Conservation (phyloP, 192 early-diverging fungal species). For the Coemansia sp. region DNA sequence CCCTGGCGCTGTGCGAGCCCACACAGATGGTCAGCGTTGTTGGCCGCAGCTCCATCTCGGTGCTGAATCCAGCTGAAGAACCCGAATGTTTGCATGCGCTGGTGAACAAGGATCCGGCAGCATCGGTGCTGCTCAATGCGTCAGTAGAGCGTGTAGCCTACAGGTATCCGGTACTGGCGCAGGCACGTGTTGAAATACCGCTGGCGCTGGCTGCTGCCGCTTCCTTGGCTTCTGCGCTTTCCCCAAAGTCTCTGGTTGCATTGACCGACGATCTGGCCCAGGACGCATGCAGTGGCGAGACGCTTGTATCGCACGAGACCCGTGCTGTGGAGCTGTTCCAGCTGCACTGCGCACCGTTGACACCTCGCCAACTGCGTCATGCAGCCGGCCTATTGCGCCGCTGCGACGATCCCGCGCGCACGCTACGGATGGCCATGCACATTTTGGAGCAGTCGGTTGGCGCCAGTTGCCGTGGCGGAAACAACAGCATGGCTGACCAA, state of each 20-base stretch:
- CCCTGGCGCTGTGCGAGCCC: constrained; percentile 31
- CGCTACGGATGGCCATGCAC: constrained; percentile 24
- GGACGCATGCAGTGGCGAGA: constrained; percentile 39
- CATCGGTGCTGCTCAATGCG: constrained; percentile 34
- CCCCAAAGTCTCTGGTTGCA: constrained; percentile 10
- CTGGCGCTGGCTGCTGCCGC: constrained; percentile 28
- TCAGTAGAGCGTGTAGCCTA: constrained; percentile 10
- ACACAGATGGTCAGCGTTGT: constrained; percentile 42
- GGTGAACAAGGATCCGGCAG: constrained; percentile 20
- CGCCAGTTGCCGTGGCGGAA: neutral
- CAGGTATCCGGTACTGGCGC: constrained; percentile 30
- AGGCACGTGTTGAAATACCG: constrained; percentile 27
- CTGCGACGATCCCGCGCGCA: constrained; percentile 24
- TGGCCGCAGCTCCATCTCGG: constrained; percentile 15
- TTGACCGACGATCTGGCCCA: constrained; percentile 32
- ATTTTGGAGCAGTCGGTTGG: constrained; percentile 25
- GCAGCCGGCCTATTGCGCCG: constrained; percentile 19
- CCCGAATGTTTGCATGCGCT: constrained; percentile 46
- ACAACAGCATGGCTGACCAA: constrained; percentile 5
- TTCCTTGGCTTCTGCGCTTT: constrained; percentile 17
- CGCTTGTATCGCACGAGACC: constrained; percentile 41
- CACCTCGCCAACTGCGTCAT: constrained; percentile 15
- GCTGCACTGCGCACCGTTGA: constrained; percentile 21
- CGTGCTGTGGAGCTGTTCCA: constrained; percentile 49
- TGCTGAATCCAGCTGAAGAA: constrained; percentile 28